These are phyloP conservation scores for Peronospora belbahrii DNA, from an alignment of 352 stramenopile genomes.

Conservation along the genomic window DNA sequence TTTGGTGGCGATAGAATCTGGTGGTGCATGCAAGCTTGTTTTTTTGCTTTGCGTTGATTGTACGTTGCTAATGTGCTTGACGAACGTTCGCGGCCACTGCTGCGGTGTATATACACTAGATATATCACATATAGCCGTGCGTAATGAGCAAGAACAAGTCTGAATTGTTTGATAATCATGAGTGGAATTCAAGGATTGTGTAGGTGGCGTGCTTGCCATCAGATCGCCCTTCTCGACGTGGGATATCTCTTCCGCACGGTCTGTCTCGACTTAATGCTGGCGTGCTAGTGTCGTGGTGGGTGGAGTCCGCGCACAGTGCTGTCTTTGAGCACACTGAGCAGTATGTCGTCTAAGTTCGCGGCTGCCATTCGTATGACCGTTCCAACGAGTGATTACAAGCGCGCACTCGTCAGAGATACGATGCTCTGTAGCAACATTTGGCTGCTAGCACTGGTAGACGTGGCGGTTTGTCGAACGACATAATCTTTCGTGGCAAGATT, in stretches of 20 bases:
- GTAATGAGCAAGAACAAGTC: conserved; percentile 8
- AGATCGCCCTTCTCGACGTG: conserved; percentile 1
- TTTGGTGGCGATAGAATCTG: not conserved
- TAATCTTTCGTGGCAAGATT: conserved; percentile 9
- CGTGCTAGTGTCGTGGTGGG: conserved; percentile 24
- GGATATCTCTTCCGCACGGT: conserved; percentile 11
- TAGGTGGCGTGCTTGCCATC: conserved; percentile 18
- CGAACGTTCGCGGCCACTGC: conserved; percentile 19
- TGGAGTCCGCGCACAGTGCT: conserved; percentile 5
- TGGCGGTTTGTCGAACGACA: no score
- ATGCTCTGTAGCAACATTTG: not conserved
- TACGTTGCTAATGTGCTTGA: conserved; percentile 12
- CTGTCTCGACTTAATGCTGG: conserved; percentile 6
- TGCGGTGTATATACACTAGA: conserved; percentile 16
- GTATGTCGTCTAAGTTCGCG: conserved; percentile 6
- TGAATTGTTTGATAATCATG: conserved; percentile 24
- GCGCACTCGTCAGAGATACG: not conserved
- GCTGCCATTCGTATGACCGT: not conserved
- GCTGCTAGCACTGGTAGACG: no score
- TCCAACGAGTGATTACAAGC: conserved; percentile 6
- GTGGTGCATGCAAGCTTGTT: not conserved
- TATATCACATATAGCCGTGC: conserved; percentile 1
- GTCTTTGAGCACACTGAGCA: conserved; percentile 8
- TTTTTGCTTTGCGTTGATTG: conserved; percentile 15
- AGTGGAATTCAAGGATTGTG: conserved; percentile 8